Conservation (phyloP, 441 rosid species). For the Mallotus repandus region DNA sequence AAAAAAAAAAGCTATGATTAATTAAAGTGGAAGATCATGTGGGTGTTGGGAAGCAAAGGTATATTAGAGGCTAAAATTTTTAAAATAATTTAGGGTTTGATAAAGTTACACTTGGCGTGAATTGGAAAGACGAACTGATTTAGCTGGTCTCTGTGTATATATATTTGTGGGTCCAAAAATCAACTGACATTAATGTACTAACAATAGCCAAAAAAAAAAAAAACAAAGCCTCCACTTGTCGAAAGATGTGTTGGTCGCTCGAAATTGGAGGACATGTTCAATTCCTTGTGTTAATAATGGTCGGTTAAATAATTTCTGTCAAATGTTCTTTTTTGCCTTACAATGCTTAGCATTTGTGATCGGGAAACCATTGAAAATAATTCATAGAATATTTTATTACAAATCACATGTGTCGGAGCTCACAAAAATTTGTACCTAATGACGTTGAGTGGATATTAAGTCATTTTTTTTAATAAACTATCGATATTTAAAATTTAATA, state of each 20-base stretch:
- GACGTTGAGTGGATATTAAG: neutral
- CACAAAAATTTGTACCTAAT: too few relatives aligned
- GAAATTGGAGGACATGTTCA: too few relatives aligned
- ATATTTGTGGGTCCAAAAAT: conserved; percentile 5
- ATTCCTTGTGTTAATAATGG: too few relatives aligned
- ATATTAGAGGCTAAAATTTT: neutral
- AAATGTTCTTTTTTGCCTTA: too few relatives aligned
- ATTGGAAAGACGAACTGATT: neutral
- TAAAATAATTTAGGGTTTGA: neutral
- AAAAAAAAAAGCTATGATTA: neutral
- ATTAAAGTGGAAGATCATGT: neutral
- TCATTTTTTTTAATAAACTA: neutral
- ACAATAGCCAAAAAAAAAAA: neutral
- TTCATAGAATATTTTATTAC: too few relatives aligned
- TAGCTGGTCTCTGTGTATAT: neutral
- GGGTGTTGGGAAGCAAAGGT: neutral
- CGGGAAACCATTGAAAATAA: too few relatives aligned
- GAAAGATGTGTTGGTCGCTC: too few relatives aligned
- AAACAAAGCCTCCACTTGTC: neutral
- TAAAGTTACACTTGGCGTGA: conserved; percentile 20
- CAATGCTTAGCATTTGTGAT: too few relatives aligned
- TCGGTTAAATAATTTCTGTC: too few relatives aligned
- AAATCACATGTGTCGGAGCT: too few relatives aligned
- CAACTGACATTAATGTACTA: neutral
- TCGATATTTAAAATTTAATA: too few relatives aligned